A percentile compares a stretch with the other conserved stretches of the same genome.
Evolutionary conservation across 2,329 filamentous ascomycete species (phyloP).

Genomic region (Pseudogymnoascus verrucosus): DNA sequence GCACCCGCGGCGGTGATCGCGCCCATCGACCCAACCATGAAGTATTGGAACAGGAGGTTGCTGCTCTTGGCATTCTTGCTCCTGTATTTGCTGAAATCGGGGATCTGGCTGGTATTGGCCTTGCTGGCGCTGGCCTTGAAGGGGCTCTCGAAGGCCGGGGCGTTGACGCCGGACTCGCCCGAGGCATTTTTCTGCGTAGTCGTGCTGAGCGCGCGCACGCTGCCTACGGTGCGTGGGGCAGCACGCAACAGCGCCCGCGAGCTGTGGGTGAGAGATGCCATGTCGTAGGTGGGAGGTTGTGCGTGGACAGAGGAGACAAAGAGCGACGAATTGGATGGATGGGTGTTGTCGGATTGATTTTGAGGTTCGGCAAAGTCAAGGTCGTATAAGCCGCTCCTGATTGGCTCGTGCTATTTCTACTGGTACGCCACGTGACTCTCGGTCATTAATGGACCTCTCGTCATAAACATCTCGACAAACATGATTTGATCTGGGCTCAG

Average conservation of each 20-base stretch:
- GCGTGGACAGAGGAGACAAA: slow-evolving; percentile 5
- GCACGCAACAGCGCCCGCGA: slow-evolving; percentile 62
- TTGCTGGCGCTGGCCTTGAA: slow-evolving; percentile 46
- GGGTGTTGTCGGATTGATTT: slow-evolving; percentile 10
- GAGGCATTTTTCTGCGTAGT: slow-evolving; percentile 27
- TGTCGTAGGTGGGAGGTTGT: slow-evolving; percentile 31
- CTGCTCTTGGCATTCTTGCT: slow-evolving; percentile 57
- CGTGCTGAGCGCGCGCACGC: slow-evolving; percentile 49
- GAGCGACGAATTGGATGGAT: slow-evolving; percentile 7
- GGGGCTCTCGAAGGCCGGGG: slow-evolving; percentile 49
- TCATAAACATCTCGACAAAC: background rate
- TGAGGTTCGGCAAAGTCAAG: slow-evolving; percentile 9
- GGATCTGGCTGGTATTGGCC: slow-evolving; percentile 60
- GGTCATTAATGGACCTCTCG: background rate
- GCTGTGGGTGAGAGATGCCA: slow-evolving; percentile 62
- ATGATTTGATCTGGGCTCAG: background rate
- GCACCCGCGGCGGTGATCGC: slow-evolving; percentile 86
- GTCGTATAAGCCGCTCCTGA: slow-evolving; percentile 2
- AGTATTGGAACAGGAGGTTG: slow-evolving; percentile 92
- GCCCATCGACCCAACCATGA: slow-evolving; percentile 96
- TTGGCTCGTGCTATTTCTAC: background rate
- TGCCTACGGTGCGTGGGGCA: slow-evolving; percentile 33
- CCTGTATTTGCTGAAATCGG: slow-evolving; percentile 83
- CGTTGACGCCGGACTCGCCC: slow-evolving; percentile 18
- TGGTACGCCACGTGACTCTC: background rate